Percentiles rank a stretch among this genome's conserved stretches.
These are phyloP conservation scores for Penicillium simplicissimum DNA, from an alignment of 495 filamentous ascomycete species.

Conservation along the genomic window DNA sequence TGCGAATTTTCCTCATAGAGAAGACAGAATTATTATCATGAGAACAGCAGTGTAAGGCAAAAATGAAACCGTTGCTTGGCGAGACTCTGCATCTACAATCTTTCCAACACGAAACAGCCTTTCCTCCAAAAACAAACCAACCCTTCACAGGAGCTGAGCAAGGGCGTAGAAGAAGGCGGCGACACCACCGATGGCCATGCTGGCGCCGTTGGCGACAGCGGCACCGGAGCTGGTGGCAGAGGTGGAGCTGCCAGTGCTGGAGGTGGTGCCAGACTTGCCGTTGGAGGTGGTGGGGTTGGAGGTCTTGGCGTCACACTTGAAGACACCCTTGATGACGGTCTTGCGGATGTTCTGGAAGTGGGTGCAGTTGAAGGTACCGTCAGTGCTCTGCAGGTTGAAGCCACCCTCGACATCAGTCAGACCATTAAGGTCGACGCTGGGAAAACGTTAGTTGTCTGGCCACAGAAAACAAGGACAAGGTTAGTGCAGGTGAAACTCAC, in stretches of 20 bases:
- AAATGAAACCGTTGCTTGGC: constrained; percentile 41
- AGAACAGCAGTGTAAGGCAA: constrained; percentile 43
- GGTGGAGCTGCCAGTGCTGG: constrained; percentile 32
- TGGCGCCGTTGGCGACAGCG: constrained; percentile 41
- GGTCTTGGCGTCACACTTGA: constrained; percentile 52
- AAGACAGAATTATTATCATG: constrained; percentile 53
- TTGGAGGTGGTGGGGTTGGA: constrained; percentile 41
- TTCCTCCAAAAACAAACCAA: constrained; percentile 1
- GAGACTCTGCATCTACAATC: constrained; percentile 34
- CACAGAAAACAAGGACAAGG: not conserved
- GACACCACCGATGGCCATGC: constrained; percentile 44
- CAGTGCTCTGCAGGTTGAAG: constrained; percentile 79
- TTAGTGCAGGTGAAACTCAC: constrained; percentile 53
- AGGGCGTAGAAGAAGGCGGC: constrained; percentile 47
- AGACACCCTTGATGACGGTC: constrained; percentile 61
- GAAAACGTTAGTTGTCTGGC: constrained; percentile 16
- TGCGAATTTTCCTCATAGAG: constrained; percentile 43
- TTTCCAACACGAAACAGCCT: constrained; percentile 16
- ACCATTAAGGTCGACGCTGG: constrained; percentile 66
- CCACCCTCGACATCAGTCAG: constrained; percentile 79
- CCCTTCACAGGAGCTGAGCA: constrained; percentile 49
- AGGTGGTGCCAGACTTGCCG: constrained; percentile 42
- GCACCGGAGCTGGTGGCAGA: constrained; percentile 42
- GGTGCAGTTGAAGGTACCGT: constrained; percentile 58
- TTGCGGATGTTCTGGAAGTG: constrained; percentile 44